phyloP scores from a whole-genome alignment of 2,329 filamentous ascomycete genomes.

The Biscogniauxia marginata region DNA sequence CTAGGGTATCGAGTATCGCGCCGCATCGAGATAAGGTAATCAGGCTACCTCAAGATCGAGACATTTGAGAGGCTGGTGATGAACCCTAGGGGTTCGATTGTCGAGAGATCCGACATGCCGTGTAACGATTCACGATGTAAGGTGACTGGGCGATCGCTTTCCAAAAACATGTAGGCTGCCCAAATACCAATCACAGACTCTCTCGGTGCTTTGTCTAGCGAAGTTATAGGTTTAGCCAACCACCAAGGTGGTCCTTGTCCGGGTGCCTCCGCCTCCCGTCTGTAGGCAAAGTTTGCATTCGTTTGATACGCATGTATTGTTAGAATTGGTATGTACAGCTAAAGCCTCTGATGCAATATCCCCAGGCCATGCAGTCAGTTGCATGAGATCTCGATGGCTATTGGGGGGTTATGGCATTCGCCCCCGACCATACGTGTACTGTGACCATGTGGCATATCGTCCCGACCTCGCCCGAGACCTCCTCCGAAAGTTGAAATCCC shows the following conservation, averaged over 20 bases:
- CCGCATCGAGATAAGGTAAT: conserved; percentile 26
- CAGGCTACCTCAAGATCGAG: conserved; percentile 12
- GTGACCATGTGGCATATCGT: background rate
- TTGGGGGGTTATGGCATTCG: background rate
- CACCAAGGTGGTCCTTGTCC: conserved; percentile 1
- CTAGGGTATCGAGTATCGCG: conserved; percentile 7
- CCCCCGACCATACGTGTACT: background rate
- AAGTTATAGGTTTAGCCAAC: conserved; percentile 14
- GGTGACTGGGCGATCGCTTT: conserved; percentile 25
- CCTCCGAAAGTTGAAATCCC: conserved; percentile 10
- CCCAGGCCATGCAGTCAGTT: background rate
- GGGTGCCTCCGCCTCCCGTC: conserved; percentile 5
- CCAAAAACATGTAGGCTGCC: conserved; percentile 20
- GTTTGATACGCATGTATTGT: conserved; percentile 3
- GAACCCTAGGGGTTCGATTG: conserved; percentile 17
- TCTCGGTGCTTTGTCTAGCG: conserved; percentile 13
- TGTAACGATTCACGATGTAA: conserved; percentile 28
- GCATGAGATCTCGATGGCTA: background rate
- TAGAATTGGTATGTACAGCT: conserved; percentile 15
- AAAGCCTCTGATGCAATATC: conserved; percentile 3
- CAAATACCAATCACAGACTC: conserved; percentile 23
- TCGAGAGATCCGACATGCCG: conserved; percentile 28
- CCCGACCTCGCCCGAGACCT: background rate
- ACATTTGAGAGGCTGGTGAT: conserved; percentile 8
- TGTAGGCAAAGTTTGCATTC: conserved; percentile 4